These are phyloP conservation scores for Lachnellula hyalina DNA, from an alignment of 2,329 filamentous ascomycete genomes.

Conservation along the genomic window DNA sequence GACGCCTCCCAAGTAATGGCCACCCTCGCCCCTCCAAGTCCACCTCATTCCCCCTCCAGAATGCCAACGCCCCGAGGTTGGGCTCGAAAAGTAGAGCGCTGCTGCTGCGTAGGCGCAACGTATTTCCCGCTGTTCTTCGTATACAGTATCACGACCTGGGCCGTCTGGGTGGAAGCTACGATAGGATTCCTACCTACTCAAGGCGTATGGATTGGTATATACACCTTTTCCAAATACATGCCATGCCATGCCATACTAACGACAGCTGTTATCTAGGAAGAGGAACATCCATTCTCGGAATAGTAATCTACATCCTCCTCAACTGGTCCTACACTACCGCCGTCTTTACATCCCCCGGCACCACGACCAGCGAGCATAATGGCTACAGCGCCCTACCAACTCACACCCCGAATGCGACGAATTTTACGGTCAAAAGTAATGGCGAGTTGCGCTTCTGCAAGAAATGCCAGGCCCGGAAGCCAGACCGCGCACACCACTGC, in stretches of 20 bases:
- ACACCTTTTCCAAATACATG: neutral
- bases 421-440: constrained; percentile 87
- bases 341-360: constrained; percentile 87
- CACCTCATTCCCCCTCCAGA: constrained; percentile 35
- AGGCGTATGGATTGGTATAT: constrained; percentile 53
- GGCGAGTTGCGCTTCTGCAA: constrained; percentile 90
- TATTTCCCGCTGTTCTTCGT: constrained; percentile 89
- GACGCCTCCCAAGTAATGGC: constrained; percentile 19
- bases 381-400: constrained; percentile 80
- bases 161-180: constrained; percentile 75
- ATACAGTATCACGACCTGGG: constrained; percentile 88
- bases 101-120: constrained; percentile 71
- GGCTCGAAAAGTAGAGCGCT: constrained; percentile 70
- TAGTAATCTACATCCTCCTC: constrained; percentile 70
- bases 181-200: constrained; percentile 57
- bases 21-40: constrained; percentile 21
- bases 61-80: constrained; percentile 56
- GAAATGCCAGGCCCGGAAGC: constrained; percentile 92
- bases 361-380: constrained; percentile 51
- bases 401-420: constrained; percentile 58
- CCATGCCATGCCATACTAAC: constrained; percentile 8
- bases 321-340: constrained; percentile 89
- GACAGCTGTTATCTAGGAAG: constrained; percentile 37
- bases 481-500: constrained; percentile 94
- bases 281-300: constrained; percentile 55